Base-by-base conservation (phyloP, 768 basidiomycete genomes). In the Psilocybe azurescens region DNA sequence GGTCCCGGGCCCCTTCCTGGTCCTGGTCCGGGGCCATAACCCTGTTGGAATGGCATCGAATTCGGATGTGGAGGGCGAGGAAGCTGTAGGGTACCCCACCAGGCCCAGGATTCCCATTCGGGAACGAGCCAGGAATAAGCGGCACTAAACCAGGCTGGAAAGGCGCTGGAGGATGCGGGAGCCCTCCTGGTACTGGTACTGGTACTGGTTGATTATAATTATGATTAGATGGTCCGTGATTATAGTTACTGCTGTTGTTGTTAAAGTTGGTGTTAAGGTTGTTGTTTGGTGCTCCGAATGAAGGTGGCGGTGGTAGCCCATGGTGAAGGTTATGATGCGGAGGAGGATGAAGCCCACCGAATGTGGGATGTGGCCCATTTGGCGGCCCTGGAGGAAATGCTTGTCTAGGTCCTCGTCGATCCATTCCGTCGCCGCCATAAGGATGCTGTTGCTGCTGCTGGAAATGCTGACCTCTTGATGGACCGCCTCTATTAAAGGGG, bases 401-500 rank as follows among this genome's bases (percentile, higher is more conserved):
- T 60, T 67, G 80, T 2, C 73, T 73, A 16, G 30, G 50, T 18
- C 67, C 56, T 39, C 60, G 65, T 46, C 69, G 65, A 39, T 68
- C 54, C 53, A 53, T 47, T n/a, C 41, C 41, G 5, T 52, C 53
- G 16, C 24, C 28, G 41, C 62, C 62, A n/a, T 51, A 53, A 20
- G 64, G 64, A 8, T 63, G 58, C 16, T 49, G 52, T 20, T 53
- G 52, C 33, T 53, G 52, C 6, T 54, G 29, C 48, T 50, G 28
- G 62, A 36, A 51, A 51, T 16, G 65, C 63, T 30, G 59, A 54
- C 41, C 41, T 39, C 65, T 65, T 50, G 60, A 60, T 29, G 64
- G 50, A n/a, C 59, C 58, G 39, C 75, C 73, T 36, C 77, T 71
- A 29, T 78, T 77, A 50, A 74, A 72, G 44, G 74, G 68, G 7